Evolutionary conservation across 768 basidiomycete genomes (phyloP), one percentile per base, ranked within the genome.

Genomic region (Podaxis sp.): DNA sequence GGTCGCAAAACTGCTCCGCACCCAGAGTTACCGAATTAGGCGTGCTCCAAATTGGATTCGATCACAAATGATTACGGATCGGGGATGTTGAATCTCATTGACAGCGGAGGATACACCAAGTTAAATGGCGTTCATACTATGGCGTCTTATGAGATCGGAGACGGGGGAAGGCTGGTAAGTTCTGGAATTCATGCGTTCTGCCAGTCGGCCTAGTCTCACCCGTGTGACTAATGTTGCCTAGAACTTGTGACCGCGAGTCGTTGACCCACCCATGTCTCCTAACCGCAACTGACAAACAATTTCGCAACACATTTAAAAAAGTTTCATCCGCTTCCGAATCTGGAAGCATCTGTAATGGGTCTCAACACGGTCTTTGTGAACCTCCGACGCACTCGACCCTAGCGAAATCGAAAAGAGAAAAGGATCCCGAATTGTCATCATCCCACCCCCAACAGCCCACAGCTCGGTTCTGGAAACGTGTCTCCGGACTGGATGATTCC

Each of bases 371-470:
- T 70, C 69, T 64, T 74, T 76, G 47, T 61, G 43, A 71, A 68
- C 63, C 74, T 70, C 76, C 76, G 76, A 73, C 67, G 46, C 61
- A 59, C 63, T 69, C 65, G 66, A 69, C 70, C 66, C 37, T 60
- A 46, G 33, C 22, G 15, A 33, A 25, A 29, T 56, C 51, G 24
- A 25, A 37, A 47, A 29, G 3, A 19, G 12, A n/a, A n/a, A 15
- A 55, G 29, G 52, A 27, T 36, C 52, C 19, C 25, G 38, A 15
- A 33, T 50, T 52, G 43, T 52, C 57, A 58, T 33, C 8, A 61
- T 61, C n/a, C 36, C 43, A 22, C 41, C 57, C 52, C 51, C 25
- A 36, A 57, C 22, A 37, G 43, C 7, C 56, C 59, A 52, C n/a
- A 41, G 59, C 25, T 52, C 38, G 59, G 38, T 25, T 52, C 15